Evolutionary conservation across 495 filamentous ascomycete genomes (phyloP).

Genomic region (Trichoderma reesei): DNA sequence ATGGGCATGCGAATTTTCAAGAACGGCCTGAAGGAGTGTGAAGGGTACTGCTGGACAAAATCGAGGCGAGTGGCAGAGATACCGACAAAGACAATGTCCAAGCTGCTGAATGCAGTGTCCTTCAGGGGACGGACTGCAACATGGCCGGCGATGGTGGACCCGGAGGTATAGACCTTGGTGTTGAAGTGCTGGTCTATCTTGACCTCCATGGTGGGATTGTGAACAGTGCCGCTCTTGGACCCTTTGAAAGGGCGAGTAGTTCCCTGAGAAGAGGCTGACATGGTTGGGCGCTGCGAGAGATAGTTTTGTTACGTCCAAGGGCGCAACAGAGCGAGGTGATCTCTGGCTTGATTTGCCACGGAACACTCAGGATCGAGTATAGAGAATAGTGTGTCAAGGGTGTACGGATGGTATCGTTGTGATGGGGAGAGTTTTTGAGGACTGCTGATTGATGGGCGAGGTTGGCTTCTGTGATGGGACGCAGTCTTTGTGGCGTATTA

Average conservation of each 20-base stretch:
- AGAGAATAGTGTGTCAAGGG: not conserved
- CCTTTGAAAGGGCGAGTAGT: conserved; percentile 5
- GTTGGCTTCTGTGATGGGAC: not conserved
- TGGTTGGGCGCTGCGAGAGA: not conserved
- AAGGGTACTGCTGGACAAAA: conserved; percentile 28
- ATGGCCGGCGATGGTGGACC: conserved; percentile 34
- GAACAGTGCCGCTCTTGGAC: not conserved
- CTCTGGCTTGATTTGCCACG: not conserved
- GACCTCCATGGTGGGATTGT: conserved; percentile 31
- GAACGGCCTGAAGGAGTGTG: conserved; percentile 48
- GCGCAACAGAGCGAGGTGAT: not conserved
- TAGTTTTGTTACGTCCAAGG: not conserved
- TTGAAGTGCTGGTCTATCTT: conserved; percentile 35
- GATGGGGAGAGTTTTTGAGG: too few species aligned
- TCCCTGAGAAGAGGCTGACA: not conserved
- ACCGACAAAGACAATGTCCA: conserved; percentile 78
- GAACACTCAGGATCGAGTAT: not conserved
- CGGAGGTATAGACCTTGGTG: conserved; percentile 41
- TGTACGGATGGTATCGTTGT: too few species aligned
- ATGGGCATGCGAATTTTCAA: conserved; percentile 78
- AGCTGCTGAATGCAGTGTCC: conserved; percentile 66
- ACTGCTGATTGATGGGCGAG: not conserved
- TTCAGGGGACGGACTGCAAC: conserved; percentile 46
- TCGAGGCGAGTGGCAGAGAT: conserved; percentile 34
- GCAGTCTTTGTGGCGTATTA: not conserved